These are phyloP conservation scores for Quercus phellos DNA, from an alignment of 331 rosid species.

Conservation along the genomic window DNA sequence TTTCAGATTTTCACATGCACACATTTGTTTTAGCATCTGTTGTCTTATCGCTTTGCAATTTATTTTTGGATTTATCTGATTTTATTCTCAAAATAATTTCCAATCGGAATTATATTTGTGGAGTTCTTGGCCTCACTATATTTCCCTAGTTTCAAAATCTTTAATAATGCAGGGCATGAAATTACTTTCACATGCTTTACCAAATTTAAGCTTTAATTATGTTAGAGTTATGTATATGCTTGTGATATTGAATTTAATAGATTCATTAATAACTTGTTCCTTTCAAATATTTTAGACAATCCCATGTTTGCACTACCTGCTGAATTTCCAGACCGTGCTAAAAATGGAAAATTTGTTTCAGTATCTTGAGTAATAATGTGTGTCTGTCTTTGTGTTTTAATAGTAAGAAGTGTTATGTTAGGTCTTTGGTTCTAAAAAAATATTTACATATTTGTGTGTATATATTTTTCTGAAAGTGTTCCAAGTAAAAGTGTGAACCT, in stretches of 20 bases:
- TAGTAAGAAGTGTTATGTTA: neutral
- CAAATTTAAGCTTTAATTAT: neutral
- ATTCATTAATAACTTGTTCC: neutral
- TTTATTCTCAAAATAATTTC: too few relatives aligned
- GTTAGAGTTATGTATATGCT: neutral
- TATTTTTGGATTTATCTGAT: too few relatives aligned
- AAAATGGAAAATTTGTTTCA: neutral
- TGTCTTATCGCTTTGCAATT: too few relatives aligned
- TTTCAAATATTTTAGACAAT: neutral
- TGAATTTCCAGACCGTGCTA: neutral
- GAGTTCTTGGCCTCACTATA: too few relatives aligned
- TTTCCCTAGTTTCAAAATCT: neutral
- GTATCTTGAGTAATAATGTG: neutral
- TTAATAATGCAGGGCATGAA: neutral
- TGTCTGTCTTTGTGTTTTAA: neutral
- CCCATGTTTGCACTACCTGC: neutral
- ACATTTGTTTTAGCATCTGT: too few relatives aligned
- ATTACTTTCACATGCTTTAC: neutral
- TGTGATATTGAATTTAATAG: neutral
- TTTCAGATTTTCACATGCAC: too few relatives aligned
- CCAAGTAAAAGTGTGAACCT: neutral
- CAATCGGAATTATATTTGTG: too few relatives aligned
- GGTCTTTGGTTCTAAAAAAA: neutral
- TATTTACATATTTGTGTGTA: neutral
- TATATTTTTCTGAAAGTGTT: neutral